phyloP scores from a whole-genome alignment of 2,329 filamentous ascomycete genomes.

The Metarhizium sp. region DNA sequence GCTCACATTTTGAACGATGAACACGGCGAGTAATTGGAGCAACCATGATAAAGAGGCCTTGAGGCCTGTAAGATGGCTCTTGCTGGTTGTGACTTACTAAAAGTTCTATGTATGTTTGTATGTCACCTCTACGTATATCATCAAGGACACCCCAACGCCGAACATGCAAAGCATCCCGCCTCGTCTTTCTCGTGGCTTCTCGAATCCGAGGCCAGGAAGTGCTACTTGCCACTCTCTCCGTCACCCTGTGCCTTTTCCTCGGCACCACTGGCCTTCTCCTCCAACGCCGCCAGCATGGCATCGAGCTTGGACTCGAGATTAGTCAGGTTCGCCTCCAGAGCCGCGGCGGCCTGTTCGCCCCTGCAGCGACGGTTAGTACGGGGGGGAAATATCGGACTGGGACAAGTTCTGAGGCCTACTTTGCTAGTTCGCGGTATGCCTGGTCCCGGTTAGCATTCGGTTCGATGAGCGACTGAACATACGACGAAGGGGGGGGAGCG shows the following conservation, averaged over 20 bases:
- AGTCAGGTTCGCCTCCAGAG: slow-evolving; percentile 42
- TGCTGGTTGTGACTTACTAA: too few relatives aligned
- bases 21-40: background rate
- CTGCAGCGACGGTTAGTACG: slow-evolving; percentile 17
- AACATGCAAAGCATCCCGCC: too few relatives aligned
- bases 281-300: slow-evolving; percentile 40
- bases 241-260: background rate
- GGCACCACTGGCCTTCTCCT: slow-evolving; percentile 12
- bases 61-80: too few relatives aligned
- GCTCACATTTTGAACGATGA: background rate
- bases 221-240: background rate
- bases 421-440: slow-evolving; percentile 12
- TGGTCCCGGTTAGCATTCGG: background rate
- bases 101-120: too few relatives aligned
- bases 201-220: background rate
- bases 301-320: slow-evolving; percentile 47
- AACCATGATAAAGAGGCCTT: too few relatives aligned
- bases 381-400: too few relatives aligned
- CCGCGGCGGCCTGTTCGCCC: slow-evolving; percentile 44
- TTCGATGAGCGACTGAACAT: background rate
- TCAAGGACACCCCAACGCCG: too few relatives aligned
- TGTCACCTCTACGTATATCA: too few relatives aligned
- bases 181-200: background rate
- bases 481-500: slow-evolving; percentile 3
- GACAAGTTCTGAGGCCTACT: slow-evolving; percentile 5